Evolutionary conservation across 2,329 filamentous ascomycete species (phyloP).

Genomic region (Cytospora piceicola): DNA sequence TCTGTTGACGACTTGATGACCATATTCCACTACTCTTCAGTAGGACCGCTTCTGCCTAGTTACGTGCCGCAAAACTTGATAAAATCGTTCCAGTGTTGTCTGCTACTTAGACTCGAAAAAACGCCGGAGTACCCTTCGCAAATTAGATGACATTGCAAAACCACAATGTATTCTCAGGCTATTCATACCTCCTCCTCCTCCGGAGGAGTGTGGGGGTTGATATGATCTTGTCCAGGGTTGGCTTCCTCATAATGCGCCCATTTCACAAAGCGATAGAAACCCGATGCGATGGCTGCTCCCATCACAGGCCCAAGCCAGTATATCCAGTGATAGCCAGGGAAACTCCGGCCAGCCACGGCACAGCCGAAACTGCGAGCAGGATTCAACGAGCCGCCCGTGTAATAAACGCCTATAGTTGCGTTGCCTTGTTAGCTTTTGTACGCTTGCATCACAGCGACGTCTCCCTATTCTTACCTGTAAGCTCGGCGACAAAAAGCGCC

Average conservation of each 20-base stretch:
- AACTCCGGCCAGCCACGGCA: slow-evolving; percentile 43
- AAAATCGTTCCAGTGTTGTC: not conserved
- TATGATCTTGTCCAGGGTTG: slow-evolving; percentile 44
- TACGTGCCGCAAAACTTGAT: not conserved
- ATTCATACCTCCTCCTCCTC: not conserved
- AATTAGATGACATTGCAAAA: not conserved
- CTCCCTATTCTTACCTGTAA: slow-evolving; percentile 39
- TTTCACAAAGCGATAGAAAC: slow-evolving; percentile 49
- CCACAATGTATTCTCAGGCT: not conserved
- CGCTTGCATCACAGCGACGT: no score
- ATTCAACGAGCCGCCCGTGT: slow-evolving; percentile 48
- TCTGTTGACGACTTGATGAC: no score
- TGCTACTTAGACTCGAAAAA: not conserved
- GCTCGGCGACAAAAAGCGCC: slow-evolving; percentile 59
- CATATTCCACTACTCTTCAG: no score
- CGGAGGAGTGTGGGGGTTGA: not conserved
- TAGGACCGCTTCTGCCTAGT: not conserved
- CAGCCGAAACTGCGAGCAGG: slow-evolving; percentile 50
- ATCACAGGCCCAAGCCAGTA: slow-evolving; percentile 51
- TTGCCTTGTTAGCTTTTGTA: not conserved
- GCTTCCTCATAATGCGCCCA: slow-evolving; percentile 48
- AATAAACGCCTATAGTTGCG: slow-evolving; percentile 42
- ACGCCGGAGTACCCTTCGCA: not conserved
- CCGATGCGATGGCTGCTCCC: slow-evolving; percentile 47
- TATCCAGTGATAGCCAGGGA: slow-evolving; percentile 48